A percentile compares a stretch with the other conserved stretches of the same genome.
These are phyloP conservation scores for Cordyceps cateniannulata DNA, from an alignment of 2,329 filamentous ascomycete species.

Conservation along the genomic window DNA sequence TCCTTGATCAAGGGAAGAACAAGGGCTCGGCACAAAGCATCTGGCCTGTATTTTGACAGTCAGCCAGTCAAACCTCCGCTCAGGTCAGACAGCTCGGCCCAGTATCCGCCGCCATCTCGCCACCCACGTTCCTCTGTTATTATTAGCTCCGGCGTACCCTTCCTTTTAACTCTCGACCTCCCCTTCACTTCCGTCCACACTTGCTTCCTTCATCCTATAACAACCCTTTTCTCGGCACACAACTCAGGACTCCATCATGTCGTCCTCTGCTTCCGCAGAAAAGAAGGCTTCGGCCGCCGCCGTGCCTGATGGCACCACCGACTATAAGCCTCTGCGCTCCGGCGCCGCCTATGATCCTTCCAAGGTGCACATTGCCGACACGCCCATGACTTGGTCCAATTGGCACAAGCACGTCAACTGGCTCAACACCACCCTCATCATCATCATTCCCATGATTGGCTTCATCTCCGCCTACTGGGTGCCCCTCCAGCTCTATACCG, in stretches of 20 bases:
- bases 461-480: conserved; percentile 72
- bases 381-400: conserved; percentile 72
- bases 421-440: conserved; percentile 78
- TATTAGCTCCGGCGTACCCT: background rate
- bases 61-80: background rate
- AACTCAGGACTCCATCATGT: background rate
- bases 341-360: conserved; percentile 42
- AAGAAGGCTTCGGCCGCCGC: conserved; percentile 33
- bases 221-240: background rate
- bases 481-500: conserved; percentile 64
- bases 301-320: conserved; percentile 47
- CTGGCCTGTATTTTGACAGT: background rate
- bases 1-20: background rate
- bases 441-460: conserved; percentile 69
- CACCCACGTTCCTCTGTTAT: background rate
- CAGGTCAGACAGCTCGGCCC: background rate
- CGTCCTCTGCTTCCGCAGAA: conserved; percentile 9
- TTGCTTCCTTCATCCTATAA: background rate
- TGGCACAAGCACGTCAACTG: conserved; percentile 94
- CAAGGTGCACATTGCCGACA: conserved; percentile 83
- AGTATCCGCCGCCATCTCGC: background rate
- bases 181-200: background rate
- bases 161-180: background rate
- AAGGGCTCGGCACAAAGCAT: background rate
- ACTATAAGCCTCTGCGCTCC: conserved; percentile 45